These are phyloP conservation scores for Metschnikowia borealis DNA, from an alignment of 805 yeast genomes.

Conservation along the genomic window DNA sequence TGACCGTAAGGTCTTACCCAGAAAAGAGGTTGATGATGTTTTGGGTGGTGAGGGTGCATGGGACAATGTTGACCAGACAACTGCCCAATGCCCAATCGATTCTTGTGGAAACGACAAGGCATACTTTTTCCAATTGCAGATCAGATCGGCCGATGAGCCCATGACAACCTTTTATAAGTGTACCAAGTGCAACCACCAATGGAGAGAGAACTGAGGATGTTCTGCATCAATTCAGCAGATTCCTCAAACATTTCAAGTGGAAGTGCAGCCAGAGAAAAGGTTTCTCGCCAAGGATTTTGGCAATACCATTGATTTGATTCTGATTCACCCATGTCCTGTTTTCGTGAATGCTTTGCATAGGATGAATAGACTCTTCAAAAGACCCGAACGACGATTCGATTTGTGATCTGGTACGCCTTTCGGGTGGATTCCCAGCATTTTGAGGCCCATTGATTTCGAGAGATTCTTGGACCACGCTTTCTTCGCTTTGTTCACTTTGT, in stretches of 20 bases:
- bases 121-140: slow-evolving; percentile 93
- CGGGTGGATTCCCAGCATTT: neutral
- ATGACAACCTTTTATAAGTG: slow-evolving; percentile 98
- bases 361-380: slow-evolving; percentile 10
- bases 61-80: slow-evolving; percentile 97
- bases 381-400: slow-evolving; percentile 14
- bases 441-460: neutral
- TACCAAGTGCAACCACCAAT: slow-evolving; percentile 86
- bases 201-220: slow-evolving; percentile 79
- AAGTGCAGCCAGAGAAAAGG: slow-evolving; percentile 1
- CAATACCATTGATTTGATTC: neutral
- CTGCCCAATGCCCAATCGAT: slow-evolving; percentile 87
- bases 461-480: neutral
- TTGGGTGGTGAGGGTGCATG: slow-evolving; percentile 96
- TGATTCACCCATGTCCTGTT: neutral
- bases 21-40: slow-evolving; percentile 94
- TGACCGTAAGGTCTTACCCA: slow-evolving; percentile 75
- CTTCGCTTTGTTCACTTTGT: neutral
- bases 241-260: neutral
- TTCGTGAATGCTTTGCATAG: neutral
- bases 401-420: neutral
- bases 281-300: neutral
- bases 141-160: slow-evolving; percentile 98
- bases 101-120: slow-evolving; percentile 86
- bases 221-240: neutral